Base-by-base conservation (phyloP, 208 protist species). In the Acanthamoeba culbertsoni region DNA sequence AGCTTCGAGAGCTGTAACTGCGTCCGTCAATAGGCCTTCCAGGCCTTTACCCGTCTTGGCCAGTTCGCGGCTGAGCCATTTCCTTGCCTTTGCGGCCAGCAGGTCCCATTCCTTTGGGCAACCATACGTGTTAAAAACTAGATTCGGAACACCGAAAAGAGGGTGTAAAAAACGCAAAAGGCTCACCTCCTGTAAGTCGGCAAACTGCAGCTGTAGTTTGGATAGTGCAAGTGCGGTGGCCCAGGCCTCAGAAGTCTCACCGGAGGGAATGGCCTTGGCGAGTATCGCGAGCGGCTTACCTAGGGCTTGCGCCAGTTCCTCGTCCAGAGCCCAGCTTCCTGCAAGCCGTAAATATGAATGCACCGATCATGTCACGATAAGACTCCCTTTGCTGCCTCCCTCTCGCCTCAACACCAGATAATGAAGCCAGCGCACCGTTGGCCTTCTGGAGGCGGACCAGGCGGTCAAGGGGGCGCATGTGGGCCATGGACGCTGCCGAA, bases 391-490 rank as follows among this genome's bases (percentile, higher is more conserved):
- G n/a, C n/a, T n/a, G n/a, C n/a, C n/a, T n/a, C n/a, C n/a, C n/a
- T n/a, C 53, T 62, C 53, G 53, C 23, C 53, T 23, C 16, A 23
- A 62, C 18, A 16, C 53, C 53, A 62, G 16, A 23, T 18, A 55
- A 55, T 55, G 48, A 8, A 55, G 18, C 48, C 48, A 55, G 18
- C 12, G 55, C 26, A 33, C 75, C 75, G 46, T 57, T 86, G 45
- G 75, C 75, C 33, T 57, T 86, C 33, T 86, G 75, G 6, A 42
- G 75, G 14, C 31, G 45, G 31, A 86, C 75, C 23, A 86, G 57
- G 26, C 75, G 75, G 45, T 86, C 75, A 12, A 86, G 6, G 16
- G 75, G 75, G 75, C 75, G 40, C 75, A 86, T 86, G 68, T 77
- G 68, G 40, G 68, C 14, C 33, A 16, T 35, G 4, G 40, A 12